A percentile compares a stretch with the other conserved stretches of the same genome.
Evolutionary conservation across 1,284 basidiomycete species (phyloP).

Genomic region (Tilletia indica): DNA sequence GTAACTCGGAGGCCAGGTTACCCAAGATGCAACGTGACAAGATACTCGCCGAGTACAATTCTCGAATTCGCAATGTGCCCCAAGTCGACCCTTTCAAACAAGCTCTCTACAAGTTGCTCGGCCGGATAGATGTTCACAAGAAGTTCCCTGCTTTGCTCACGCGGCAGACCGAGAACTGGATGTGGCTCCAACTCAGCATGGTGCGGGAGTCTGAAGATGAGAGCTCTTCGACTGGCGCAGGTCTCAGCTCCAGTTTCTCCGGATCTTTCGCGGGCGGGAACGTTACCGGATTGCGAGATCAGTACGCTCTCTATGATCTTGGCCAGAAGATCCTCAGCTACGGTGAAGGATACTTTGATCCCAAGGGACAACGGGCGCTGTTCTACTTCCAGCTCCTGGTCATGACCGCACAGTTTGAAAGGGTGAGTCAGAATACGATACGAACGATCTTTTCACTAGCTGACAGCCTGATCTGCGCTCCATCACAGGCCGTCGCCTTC

Average conservation of each 20-base stretch:
- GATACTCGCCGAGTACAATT: conserved; percentile 83
- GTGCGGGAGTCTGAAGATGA: conserved; percentile 58
- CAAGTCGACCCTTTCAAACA: conserved; percentile 83
- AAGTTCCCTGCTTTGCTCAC: conserved; percentile 81
- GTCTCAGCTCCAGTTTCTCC: conserved; percentile 23
- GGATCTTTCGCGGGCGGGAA: conserved; percentile 33
- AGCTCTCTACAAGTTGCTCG: conserved; percentile 91
- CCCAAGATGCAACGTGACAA: conserved; percentile 79
- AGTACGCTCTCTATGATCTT: conserved; percentile 73
- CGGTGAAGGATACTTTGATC: conserved; percentile 87
- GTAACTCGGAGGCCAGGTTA: conserved; percentile 53
- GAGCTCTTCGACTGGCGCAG: conserved; percentile 37
- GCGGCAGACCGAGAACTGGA: conserved; percentile 92
- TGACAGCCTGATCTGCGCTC: background rate
- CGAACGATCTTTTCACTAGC: background rate
- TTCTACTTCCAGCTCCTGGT: conserved; percentile 87
- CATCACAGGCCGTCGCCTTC: conserved; percentile 74
- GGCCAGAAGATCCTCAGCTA: conserved; percentile 71
- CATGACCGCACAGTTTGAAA: conserved; percentile 90
- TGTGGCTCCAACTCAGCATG: conserved; percentile 93
- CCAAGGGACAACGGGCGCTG: conserved; percentile 65
- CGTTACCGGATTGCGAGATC: conserved; percentile 14
- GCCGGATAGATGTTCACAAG: conserved; percentile 79
- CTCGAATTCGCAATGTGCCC: conserved; percentile 67
- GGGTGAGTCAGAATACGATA: conserved; percentile 61